Evolutionary conservation across 1,139 yeast genomes (phyloP).

Genomic region (Saccharomyces hybrid): DNA sequence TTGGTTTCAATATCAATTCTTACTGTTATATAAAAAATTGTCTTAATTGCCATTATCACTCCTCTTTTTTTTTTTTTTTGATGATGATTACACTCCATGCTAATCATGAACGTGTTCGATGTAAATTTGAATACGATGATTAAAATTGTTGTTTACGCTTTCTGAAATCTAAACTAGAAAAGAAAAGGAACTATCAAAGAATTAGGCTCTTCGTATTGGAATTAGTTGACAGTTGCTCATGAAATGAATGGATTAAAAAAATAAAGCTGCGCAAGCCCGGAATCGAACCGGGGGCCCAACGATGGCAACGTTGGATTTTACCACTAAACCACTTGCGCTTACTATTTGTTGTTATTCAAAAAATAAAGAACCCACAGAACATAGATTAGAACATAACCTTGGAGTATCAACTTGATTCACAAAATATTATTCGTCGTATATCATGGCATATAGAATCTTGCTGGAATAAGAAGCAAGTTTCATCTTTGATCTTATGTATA

Average conservation of each 20-base stretch:
- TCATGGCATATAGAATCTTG: too few species aligned
- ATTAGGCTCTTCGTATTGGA: background rate
- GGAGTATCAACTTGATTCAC: too few species aligned
- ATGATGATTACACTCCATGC: slow-evolving; percentile 3
- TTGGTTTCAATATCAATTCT: background rate
- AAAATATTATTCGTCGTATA: too few species aligned
- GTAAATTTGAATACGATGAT: background rate
- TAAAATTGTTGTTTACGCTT: background rate
- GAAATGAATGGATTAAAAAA: background rate
- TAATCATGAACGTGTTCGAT: slow-evolving; percentile 4
- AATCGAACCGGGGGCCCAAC: slow-evolving; percentile 7
- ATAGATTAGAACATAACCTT: too few species aligned
- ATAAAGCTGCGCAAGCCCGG: slow-evolving; percentile 4
- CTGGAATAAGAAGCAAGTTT: too few species aligned
- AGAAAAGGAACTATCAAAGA: background rate
- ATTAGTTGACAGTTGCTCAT: background rate
- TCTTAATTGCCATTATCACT: background rate
- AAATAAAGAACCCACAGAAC: too few species aligned
- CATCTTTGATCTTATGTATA: too few species aligned
- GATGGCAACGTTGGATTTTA: slow-evolving; percentile 6
- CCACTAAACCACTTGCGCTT: slow-evolving; percentile 6
- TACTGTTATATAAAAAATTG: background rate
- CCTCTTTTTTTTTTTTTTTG: background rate
- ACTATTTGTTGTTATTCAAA: background rate
- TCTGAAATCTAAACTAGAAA: background rate